Conservation (phyloP, 2,329 filamentous ascomycete genomes). For the Ilyonectria sp. region DNA sequence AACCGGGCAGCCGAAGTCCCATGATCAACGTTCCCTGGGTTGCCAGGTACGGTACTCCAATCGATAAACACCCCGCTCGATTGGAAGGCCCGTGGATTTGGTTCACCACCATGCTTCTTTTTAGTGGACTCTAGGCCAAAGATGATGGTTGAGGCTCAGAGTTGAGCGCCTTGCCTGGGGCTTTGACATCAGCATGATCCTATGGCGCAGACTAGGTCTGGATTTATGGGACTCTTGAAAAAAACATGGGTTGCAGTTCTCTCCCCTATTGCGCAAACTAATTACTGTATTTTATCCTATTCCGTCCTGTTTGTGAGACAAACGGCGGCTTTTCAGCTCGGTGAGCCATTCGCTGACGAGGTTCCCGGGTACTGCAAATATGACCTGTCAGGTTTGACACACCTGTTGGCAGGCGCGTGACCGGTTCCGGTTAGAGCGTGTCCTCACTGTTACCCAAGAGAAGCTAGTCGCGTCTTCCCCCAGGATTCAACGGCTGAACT, state of each 20-base stretch:
- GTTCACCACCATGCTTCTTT: conserved; percentile 19
- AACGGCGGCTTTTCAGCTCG: background rate
- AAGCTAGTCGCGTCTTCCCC: conserved; percentile 9
- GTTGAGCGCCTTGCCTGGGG: background rate
- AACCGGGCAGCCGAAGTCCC: conserved; percentile 20
- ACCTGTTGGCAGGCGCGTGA: background rate
- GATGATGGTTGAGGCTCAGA: conserved; percentile 8
- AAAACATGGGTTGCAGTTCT: background rate
- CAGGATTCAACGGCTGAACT: conserved; percentile 7
- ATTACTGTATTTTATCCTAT: background rate
- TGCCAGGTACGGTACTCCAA: conserved; percentile 19
- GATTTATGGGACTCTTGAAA: background rate
- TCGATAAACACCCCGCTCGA: conserved; percentile 22
- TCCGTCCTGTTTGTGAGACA: background rate
- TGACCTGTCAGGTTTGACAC: conserved; percentile 23
- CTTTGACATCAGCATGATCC: background rate
- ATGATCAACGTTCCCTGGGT: conserved; percentile 23
- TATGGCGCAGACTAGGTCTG: background rate
- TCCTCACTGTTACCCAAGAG: background rate
- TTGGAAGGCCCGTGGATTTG: conserved; percentile 25
- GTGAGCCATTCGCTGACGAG: background rate
- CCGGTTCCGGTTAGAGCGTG: conserved; percentile 19
- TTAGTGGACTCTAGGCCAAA: conserved; percentile 16
- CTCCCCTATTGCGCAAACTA: background rate
- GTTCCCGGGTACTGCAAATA: conserved; percentile 5